phyloP scores from a whole-genome alignment of 805 yeast genomes.

The Lachancea cidri region DNA sequence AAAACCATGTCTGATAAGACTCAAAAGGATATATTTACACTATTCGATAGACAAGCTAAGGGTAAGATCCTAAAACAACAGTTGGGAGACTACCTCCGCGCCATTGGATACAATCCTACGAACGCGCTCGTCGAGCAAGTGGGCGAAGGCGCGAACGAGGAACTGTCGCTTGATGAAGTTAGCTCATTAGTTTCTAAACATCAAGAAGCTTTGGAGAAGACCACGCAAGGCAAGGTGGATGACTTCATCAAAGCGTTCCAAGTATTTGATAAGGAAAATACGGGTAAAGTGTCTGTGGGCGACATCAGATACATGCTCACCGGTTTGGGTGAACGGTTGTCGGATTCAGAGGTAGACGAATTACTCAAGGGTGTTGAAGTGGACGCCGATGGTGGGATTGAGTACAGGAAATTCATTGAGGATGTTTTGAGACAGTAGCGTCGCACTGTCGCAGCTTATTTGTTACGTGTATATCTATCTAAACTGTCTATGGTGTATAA shows the following conservation, averaged over 20 bases:
- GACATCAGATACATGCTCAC: slow-evolving; percentile 93
- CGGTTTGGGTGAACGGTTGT: slow-evolving; percentile 89
- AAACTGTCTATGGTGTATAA: background rate
- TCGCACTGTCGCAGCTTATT: background rate
- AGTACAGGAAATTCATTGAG: slow-evolving; percentile 91
- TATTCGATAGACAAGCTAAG: slow-evolving; percentile 93
- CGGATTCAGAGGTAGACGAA: slow-evolving; percentile 92
- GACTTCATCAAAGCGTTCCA: slow-evolving; percentile 96
- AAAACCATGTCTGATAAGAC: slow-evolving; percentile 23
- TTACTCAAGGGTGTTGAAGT: slow-evolving; percentile 91
- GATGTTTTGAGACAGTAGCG: slow-evolving; percentile 79
- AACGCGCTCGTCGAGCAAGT: slow-evolving; percentile 33
- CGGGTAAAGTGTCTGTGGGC: slow-evolving; percentile 96
- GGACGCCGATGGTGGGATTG: slow-evolving; percentile 90
- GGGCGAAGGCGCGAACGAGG: slow-evolving; percentile 14
- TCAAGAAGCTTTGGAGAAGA: slow-evolving; percentile 25
- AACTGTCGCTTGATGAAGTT: slow-evolving; percentile 27
- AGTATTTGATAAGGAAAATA: slow-evolving; percentile 92
- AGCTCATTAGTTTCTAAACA: slow-evolving; percentile 22
- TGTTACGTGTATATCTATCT: background rate
- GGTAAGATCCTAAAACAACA: slow-evolving; percentile 82
- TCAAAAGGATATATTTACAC: slow-evolving; percentile 88
- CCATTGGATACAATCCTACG: slow-evolving; percentile 99
- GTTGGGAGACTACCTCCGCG: slow-evolving; percentile 89
- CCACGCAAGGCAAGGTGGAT: slow-evolving; percentile 33